A percentile compares a stretch with the other conserved stretches of the same genome.
These are phyloP conservation scores for Naganishia friedmannii DNA, from an alignment of 768 basidiomycete species.

Conservation along the genomic window DNA sequence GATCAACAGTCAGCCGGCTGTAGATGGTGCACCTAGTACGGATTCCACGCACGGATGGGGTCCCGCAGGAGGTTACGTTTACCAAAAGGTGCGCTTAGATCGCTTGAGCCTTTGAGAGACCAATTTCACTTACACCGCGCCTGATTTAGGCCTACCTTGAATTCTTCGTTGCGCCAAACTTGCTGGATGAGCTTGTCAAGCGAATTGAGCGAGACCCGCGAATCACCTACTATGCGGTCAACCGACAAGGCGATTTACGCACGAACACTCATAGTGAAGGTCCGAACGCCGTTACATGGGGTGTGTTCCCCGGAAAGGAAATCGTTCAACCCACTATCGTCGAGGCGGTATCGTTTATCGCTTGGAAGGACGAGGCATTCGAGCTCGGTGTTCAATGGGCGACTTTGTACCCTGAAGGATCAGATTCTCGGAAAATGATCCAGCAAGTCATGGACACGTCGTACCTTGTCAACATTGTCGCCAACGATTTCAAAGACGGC, in stretches of 20 bases:
- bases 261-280: constrained; percentile 94
- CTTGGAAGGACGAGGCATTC: constrained; percentile 98
- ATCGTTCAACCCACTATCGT: constrained; percentile 94
- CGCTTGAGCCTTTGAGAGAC: constrained; percentile 22
- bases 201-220: constrained; percentile 81
- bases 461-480: constrained; percentile 90
- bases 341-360: constrained; percentile 96
- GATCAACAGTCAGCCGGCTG: constrained; percentile 95
- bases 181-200: constrained; percentile 69
- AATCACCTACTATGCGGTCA: constrained; percentile 96
- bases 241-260: constrained; percentile 86
- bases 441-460: constrained; percentile 72
- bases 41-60: constrained; percentile 90
- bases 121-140: neutral
- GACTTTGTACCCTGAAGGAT: constrained; percentile 72
- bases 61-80: constrained; percentile 86
- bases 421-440: constrained; percentile 72
- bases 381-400: constrained; percentile 92
- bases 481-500: constrained; percentile 86
- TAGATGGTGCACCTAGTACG: constrained; percentile 80
- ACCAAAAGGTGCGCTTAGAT: constrained; percentile 68
- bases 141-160: constrained; percentile 79
- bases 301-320: constrained; percentile 95
- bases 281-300: constrained; percentile 98
- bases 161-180: constrained; percentile 78